Base-by-base conservation (phyloP, 1,284 basidiomycete species). In the Sanghuangporus weigelae region DNA sequence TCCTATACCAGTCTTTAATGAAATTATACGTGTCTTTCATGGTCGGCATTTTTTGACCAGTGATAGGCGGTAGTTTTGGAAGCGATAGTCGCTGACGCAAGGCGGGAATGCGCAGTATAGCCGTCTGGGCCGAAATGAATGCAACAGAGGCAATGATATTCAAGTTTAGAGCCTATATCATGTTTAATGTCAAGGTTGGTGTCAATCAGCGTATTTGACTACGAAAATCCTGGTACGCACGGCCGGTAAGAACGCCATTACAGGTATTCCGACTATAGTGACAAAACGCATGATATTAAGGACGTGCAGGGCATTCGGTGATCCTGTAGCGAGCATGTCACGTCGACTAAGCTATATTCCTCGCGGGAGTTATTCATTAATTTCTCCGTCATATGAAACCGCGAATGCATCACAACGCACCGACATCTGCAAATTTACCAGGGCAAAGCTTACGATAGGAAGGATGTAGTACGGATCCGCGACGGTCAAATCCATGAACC, bases 391-490 rank as follows among this genome's bases (percentile, higher is more conserved):
- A 12, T 6, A 23, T 21, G 49, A 35, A 40, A 36, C 36, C 14
- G 56, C 1, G 49, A 11, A 10, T 16, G 21, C 19, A n/a, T 14
- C 7, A 21, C 8, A 12, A 76, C 89, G 59, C 68, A 92, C 90
- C 71, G 79, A 76, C 40, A 95, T 81, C 65, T 95, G 92, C 11
- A 84, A 63, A 63, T 95, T 88, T 63, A 94, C 90, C 12, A 81
- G 78, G 44, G 78, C 77, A 63, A 86, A 82, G 67, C 81, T 85
- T 35, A 82, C 76, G 38, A 90, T 72, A 0, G 96, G 96, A 46
- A 98, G 77, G 21, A 91, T 78, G 69, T 84, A 92, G 63, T 84
- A 87, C 4, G 96, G 94, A 73, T 96, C 94, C 3, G 87, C 73
- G 1, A 81, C 73, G 0, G 93, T 93, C 64, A 99, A 75, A 74